Percentiles rank a stretch among this genome's conserved stretches.
Evolutionary conservation across 345 rosid genomes (phyloP).

Genomic region (Fremontodendron californicum): DNA sequence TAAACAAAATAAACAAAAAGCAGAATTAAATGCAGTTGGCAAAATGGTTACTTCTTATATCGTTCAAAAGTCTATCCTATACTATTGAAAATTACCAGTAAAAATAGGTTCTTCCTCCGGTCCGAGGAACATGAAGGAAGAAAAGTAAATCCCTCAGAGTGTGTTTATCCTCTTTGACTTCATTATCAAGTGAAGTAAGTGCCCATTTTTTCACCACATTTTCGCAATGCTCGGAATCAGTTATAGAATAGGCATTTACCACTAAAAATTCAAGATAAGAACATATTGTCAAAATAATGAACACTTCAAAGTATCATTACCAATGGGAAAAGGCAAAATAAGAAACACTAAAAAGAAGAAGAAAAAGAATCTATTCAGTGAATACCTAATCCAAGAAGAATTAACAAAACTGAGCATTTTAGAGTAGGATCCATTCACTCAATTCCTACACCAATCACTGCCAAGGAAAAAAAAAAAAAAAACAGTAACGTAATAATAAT

Average conservation of each 20-base stretch:
- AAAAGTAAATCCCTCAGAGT: constrained; percentile 70
- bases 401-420: constrained; percentile 32
- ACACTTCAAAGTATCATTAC: background rate
- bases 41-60: background rate
- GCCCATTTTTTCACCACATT: constrained; percentile 67
- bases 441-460: constrained; percentile 34
- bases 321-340: background rate
- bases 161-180: constrained; percentile 51
- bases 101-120: constrained; percentile 92
- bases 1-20: constrained; percentile 14
- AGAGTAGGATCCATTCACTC: constrained; percentile 46
- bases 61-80: background rate
- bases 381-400: constrained; percentile 51
- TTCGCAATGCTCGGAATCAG: constrained; percentile 59
- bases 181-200: constrained; percentile 45
- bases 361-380: background rate
- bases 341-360: background rate
- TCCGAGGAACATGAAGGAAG: constrained; percentile 92
- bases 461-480: constrained; percentile 4
- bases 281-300: background rate
- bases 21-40: background rate
- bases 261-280: constrained; percentile 11
- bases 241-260: constrained; percentile 42
- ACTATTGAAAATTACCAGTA: constrained; percentile 54
- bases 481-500: background rate